Conservation (phyloP, 192 early-diverging fungal genomes). For the Backusella australiensis region DNA sequence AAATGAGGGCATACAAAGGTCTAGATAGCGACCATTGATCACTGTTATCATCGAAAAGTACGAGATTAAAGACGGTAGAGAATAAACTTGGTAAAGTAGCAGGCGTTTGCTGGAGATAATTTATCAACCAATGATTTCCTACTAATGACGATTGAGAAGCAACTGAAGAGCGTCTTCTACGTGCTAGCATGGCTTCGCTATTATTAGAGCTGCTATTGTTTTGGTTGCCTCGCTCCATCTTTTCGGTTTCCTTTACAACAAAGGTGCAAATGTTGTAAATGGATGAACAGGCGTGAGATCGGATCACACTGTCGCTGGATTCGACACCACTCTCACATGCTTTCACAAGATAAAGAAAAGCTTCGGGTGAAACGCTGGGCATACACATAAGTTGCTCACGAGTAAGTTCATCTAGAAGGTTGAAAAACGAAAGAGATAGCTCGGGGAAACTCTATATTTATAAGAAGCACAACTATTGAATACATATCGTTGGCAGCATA, state of each 20-base stretch:
- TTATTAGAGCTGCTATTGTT: slow-evolving; percentile 21
- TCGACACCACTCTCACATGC: slow-evolving; percentile 71
- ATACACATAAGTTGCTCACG: slow-evolving; percentile 63
- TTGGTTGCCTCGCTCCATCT: slow-evolving; percentile 11
- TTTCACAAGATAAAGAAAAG: slow-evolving; percentile 73
- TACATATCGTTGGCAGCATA: neutral
- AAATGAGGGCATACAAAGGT: slow-evolving; percentile 75
- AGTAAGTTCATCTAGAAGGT: slow-evolving; percentile 69
- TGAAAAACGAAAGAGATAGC: slow-evolving; percentile 56
- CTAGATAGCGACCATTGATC: slow-evolving; percentile 85
- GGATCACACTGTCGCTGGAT: slow-evolving; percentile 51
- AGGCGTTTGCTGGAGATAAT: slow-evolving; percentile 51
- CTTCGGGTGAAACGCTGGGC: slow-evolving; percentile 51
- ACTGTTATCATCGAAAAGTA: slow-evolving; percentile 77
- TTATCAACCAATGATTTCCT: slow-evolving; percentile 53
- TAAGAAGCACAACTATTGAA: neutral
- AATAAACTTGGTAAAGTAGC: slow-evolving; percentile 67
- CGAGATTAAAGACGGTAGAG: slow-evolving; percentile 63
- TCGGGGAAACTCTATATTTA: slow-evolving; percentile 56
- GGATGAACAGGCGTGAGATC: slow-evolving; percentile 63
- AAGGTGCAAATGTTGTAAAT: slow-evolving; percentile 74
- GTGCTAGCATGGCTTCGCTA: neutral
- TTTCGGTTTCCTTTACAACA: slow-evolving; percentile 52
- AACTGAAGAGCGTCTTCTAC: slow-evolving; percentile 12
- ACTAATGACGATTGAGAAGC: slow-evolving; percentile 19